phyloP scores from a whole-genome alignment of 441 rosid species.

The Eruca vesicaria region DNA sequence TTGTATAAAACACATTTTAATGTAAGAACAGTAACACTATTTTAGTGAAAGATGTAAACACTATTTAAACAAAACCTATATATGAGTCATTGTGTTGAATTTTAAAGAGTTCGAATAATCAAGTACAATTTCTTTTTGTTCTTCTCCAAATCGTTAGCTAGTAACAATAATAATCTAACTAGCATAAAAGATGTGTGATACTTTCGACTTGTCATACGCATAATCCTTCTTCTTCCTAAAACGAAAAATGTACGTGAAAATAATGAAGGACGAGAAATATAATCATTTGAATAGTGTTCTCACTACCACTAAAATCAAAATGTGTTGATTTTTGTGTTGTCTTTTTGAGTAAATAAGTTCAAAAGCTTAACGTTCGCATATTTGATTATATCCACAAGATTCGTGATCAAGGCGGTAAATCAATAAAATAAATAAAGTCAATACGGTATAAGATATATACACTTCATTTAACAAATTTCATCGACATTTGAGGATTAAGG shows the following conservation, averaged over 20 bases:
- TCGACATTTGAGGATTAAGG: neutral
- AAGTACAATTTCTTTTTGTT: neutral
- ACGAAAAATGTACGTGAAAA: neutral
- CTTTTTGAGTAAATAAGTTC: neutral
- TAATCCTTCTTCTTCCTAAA: neutral
- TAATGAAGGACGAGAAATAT: neutral
- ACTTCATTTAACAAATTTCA: neutral
- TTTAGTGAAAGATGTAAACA: neutral
- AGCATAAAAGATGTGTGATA: neutral
- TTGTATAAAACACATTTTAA: neutral
- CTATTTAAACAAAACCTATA: too few relatives aligned
- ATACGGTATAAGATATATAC: neutral
- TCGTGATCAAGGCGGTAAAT: neutral
- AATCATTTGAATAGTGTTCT: neutral
- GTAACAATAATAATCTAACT: neutral
- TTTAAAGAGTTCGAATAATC: neutral
- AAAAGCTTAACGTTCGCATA: neutral
- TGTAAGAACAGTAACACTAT: neutral
- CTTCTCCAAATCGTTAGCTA: neutral
- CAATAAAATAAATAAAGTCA: neutral
- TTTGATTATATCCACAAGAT: neutral
- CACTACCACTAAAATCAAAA: neutral
- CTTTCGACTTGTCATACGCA: neutral
- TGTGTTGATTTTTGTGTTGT: neutral
- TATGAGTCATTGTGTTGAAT: neutral